A percentile compares a stretch with the other conserved stretches of the same genome.
Conservation (phyloP, 257 asterid species). For the Rauvolfia tetraphylla region DNA sequence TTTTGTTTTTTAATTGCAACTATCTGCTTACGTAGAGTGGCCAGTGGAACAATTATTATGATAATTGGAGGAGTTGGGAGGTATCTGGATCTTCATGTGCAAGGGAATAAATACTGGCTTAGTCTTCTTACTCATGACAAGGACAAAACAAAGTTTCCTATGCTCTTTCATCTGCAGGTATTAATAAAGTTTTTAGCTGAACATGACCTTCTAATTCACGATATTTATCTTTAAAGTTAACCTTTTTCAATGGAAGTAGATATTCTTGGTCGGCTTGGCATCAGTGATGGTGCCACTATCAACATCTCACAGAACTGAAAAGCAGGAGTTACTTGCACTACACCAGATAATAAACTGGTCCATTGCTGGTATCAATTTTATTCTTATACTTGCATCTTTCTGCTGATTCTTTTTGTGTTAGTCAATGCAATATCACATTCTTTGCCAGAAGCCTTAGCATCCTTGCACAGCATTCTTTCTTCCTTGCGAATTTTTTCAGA, state of each 20-base stretch:
- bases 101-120: slow-evolving; percentile 49
- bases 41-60: slow-evolving; percentile 65
- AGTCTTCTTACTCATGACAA: slow-evolving; percentile 43
- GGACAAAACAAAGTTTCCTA: slow-evolving; percentile 43
- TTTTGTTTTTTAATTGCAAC: neutral
- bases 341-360: slow-evolving; percentile 94
- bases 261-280: slow-evolving; percentile 64
- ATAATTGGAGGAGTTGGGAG: slow-evolving; percentile 62
- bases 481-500: neutral
- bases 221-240: neutral
- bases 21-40: slow-evolving; percentile 35
- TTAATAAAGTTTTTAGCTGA: neutral
- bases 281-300: slow-evolving; percentile 84
- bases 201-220: neutral
- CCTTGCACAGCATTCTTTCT: neutral
- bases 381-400: neutral
- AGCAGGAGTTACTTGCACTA: slow-evolving; percentile 62
- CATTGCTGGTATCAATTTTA: slow-evolving; percentile 62
- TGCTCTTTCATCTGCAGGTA: slow-evolving; percentile 83
- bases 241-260: slow-evolving; percentile 41
- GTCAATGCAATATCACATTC: neutral
- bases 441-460: neutral
- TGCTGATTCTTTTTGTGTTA: neutral
- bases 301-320: slow-evolving; percentile 85
- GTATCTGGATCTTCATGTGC: slow-evolving; percentile 49